Percentiles rank a stretch among this genome's conserved stretches.
phyloP scores from a whole-genome alignment of 2,329 filamentous ascomycete genomes.

The Sporothrix protearum region DNA sequence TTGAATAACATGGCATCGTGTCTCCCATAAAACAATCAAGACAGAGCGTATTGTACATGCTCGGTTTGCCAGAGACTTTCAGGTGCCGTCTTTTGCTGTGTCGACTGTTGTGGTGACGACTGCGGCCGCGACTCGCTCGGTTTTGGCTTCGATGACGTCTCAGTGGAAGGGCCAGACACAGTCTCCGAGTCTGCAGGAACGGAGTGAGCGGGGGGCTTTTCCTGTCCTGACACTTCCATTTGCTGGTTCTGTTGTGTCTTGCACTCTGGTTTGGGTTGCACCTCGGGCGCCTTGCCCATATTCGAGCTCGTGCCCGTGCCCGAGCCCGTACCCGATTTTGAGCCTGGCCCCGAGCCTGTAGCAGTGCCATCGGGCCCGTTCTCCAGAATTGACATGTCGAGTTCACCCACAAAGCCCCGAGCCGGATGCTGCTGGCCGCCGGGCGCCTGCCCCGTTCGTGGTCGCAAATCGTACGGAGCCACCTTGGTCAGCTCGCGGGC shows the following conservation, averaged over 20 bases:
- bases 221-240: background rate
- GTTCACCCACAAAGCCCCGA: background rate
- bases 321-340: too few species aligned
- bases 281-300: background rate
- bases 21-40: background rate
- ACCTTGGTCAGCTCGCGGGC: constrained; percentile 39
- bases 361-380: background rate
- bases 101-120: background rate
- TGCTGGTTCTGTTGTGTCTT: background rate
- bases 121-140: too few species aligned
- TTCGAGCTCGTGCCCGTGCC: too few species aligned
- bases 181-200: background rate
- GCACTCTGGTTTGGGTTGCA: background rate
- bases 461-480: constrained; percentile 5
- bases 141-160: background rate
- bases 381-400: constrained; percentile 7
- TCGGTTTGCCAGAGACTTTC: background rate
- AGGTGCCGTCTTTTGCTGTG: background rate
- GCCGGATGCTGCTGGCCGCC: background rate
- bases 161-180: background rate
- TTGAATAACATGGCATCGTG: too few species aligned
- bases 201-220: background rate
- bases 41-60: background rate
- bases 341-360: too few species aligned
- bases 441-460: background rate